These are phyloP conservation scores for Schwanniomyces yamadae DNA, from an alignment of 805 yeast genomes.

Conservation along the genomic window DNA sequence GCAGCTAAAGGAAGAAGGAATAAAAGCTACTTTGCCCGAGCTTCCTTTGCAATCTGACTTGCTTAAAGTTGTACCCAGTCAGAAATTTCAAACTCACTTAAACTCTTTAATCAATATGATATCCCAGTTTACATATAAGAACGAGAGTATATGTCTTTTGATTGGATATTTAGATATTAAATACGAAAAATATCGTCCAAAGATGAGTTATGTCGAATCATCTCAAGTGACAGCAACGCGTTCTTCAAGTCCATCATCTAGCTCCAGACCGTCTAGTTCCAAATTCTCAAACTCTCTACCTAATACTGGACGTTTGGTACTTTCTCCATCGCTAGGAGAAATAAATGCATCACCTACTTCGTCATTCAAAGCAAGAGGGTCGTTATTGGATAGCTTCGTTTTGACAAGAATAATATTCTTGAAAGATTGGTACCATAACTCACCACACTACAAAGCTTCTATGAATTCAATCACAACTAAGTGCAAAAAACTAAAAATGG, in stretches of 20 bases:
- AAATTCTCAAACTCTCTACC: neutral
- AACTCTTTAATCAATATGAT: slow-evolving; percentile 24
- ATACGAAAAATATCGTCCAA: slow-evolving; percentile 15
- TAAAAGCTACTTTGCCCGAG: slow-evolving; percentile 21
- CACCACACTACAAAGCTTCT: slow-evolving; percentile 13
- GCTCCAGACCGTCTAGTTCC: neutral
- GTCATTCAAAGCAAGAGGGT: neutral
- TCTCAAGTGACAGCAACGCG: slow-evolving; percentile 8
- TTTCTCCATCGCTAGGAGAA: slow-evolving; percentile 4
- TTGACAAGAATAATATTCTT: slow-evolving; percentile 29
- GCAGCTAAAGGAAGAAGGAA: slow-evolving; percentile 22
- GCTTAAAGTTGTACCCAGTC: slow-evolving; percentile 27
- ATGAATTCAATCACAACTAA: slow-evolving; percentile 4
- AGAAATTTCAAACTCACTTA: slow-evolving; percentile 32
- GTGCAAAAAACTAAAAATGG: neutral
- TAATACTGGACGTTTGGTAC: slow-evolving; percentile 2
- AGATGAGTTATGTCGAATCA: neutral
- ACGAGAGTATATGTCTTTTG: slow-evolving; percentile 26
- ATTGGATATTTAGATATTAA: slow-evolving; percentile 32
- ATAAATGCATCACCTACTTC: slow-evolving; percentile 1
- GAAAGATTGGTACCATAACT: slow-evolving; percentile 34
- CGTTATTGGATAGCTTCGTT: slow-evolving; percentile 17
- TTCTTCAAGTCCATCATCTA: slow-evolving; percentile 4
- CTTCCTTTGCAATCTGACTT: slow-evolving; percentile 30
- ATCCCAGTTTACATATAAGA: slow-evolving; percentile 19